Conservation (phyloP, 1,284 basidiomycete genomes). For the Leccinum solheimii region DNA sequence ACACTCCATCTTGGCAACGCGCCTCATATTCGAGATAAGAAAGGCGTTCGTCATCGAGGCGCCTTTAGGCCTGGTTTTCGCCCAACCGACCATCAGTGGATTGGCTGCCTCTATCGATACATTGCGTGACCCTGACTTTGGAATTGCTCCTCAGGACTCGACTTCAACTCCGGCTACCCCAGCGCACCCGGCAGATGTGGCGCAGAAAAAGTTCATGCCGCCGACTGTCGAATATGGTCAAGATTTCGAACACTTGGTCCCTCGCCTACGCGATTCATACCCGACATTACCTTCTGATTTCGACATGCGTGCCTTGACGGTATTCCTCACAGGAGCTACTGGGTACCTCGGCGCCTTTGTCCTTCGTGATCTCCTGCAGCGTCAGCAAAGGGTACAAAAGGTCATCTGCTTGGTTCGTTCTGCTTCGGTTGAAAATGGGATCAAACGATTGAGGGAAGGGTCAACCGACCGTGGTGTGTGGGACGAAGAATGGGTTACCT, state of each 20-base stretch:
- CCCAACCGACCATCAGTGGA: constrained; percentile 84
- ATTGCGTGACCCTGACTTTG: constrained; percentile 80
- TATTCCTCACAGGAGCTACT: constrained; percentile 96
- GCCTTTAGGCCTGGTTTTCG: constrained; percentile 92
- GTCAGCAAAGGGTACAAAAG: constrained; percentile 67
- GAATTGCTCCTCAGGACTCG: constrained; percentile 52
- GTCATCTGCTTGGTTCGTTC: constrained; percentile 93
- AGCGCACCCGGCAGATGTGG: constrained; percentile 20
- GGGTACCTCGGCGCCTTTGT: constrained; percentile 97
- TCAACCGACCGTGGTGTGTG: constrained; percentile 89
- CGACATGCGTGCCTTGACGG: constrained; percentile 57
- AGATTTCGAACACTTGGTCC: constrained; percentile 72
- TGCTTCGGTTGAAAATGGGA: constrained; percentile 59
- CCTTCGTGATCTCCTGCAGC: constrained; percentile 76
- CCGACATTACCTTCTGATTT: constrained; percentile 55
- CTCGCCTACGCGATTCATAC: constrained; percentile 64
- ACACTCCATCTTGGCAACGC: constrained; percentile 97
- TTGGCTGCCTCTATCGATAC: constrained; percentile 81
- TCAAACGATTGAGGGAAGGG: constrained; percentile 73
- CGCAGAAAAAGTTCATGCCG: constrained; percentile 19
- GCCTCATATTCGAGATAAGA: constrained; percentile 96
- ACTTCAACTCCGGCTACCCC: constrained; percentile 26
- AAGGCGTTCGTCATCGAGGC: constrained; percentile 91
- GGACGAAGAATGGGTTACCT: constrained; percentile 83
- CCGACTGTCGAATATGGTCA: constrained; percentile 67